phyloP scores from a whole-genome alignment of 768 basidiomycete genomes.

The Amanita exitialis region DNA sequence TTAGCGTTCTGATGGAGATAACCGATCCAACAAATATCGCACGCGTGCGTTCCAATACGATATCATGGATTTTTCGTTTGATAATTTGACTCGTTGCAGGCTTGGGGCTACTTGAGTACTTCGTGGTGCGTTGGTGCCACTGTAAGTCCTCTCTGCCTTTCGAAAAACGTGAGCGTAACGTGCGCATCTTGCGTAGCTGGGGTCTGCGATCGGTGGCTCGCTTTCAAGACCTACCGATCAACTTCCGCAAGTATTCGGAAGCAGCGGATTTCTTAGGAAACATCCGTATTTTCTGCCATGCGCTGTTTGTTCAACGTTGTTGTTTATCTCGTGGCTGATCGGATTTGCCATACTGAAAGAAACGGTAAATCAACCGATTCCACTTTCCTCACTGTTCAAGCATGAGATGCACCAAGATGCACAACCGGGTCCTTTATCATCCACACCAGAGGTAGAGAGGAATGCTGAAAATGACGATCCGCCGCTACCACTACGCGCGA shows the following conservation, averaged over 20 bases:
- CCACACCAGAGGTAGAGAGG: neutral
- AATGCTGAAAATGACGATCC: neutral
- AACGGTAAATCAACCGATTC: neutral
- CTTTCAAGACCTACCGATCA: constrained; percentile 18
- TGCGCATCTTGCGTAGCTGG: neutral
- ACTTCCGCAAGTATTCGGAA: constrained; percentile 33
- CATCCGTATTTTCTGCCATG: constrained; percentile 43
- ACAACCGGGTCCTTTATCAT: neutral
- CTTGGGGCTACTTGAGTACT: constrained; percentile 23
- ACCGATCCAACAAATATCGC: constrained; percentile 47
- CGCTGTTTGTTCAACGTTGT: constrained; percentile 20
- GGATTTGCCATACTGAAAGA: constrained; percentile 40
- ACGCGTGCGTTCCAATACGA: constrained; percentile 17
- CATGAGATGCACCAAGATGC: neutral
- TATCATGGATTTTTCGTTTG: neutral
- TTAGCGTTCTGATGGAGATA: constrained; percentile 45
- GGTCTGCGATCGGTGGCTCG: neutral
- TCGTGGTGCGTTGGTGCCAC: constrained; percentile 13
- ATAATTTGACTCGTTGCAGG: neutral
- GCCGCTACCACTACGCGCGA: neutral
- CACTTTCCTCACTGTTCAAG: neutral
- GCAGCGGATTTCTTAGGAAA: constrained; percentile 26
- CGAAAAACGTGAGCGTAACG: neutral
- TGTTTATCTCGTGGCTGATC: constrained; percentile 33
- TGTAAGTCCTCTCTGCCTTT: constrained; percentile 3